phyloP scores from a whole-genome alignment of 495 filamentous ascomycete genomes.

The Penicillium paradoxum region DNA sequence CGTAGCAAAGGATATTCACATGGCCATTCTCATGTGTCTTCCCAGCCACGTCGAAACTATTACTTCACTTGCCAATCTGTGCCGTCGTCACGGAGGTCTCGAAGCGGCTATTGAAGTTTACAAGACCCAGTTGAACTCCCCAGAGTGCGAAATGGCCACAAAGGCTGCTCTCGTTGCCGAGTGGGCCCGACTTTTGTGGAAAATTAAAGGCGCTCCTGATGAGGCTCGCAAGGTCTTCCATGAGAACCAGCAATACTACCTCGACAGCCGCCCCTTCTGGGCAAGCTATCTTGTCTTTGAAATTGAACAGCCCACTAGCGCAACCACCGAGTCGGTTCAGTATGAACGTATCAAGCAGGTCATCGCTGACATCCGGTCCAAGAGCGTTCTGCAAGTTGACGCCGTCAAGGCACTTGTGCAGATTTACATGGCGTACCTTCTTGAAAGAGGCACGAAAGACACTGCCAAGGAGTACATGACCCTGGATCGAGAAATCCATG shows the following conservation, averaged over 20 bases:
- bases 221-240: slow-evolving; percentile 84
- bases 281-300: slow-evolving; percentile 85
- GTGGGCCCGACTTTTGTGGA: slow-evolving; percentile 88
- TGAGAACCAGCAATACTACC: slow-evolving; percentile 78
- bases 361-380: slow-evolving; percentile 68
- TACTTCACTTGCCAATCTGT: slow-evolving; percentile 79
- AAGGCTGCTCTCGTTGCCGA: slow-evolving; percentile 85
- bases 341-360: slow-evolving; percentile 74
- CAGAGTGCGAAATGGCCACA: slow-evolving; percentile 66
- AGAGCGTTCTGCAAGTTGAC: slow-evolving; percentile 63
- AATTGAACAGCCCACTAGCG: slow-evolving; percentile 74
- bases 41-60: slow-evolving; percentile 86
- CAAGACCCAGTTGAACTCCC: slow-evolving; percentile 70
- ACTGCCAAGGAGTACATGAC: slow-evolving; percentile 80
- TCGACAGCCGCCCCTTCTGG: slow-evolving; percentile 90
- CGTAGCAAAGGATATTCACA: slow-evolving; percentile 76
- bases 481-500: slow-evolving; percentile 83
- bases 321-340: slow-evolving; percentile 58
- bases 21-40: slow-evolving; percentile 63
- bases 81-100: slow-evolving; percentile 76
- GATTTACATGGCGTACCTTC: slow-evolving; percentile 77
- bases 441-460: slow-evolving; percentile 76
- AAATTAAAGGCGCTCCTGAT: slow-evolving; percentile 76
- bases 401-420: slow-evolving; percentile 73
- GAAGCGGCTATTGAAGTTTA: slow-evolving; percentile 85